These are phyloP conservation scores for Leucogyrophana mollusca DNA, from an alignment of 768 basidiomycete species.

Conservation along the genomic window DNA sequence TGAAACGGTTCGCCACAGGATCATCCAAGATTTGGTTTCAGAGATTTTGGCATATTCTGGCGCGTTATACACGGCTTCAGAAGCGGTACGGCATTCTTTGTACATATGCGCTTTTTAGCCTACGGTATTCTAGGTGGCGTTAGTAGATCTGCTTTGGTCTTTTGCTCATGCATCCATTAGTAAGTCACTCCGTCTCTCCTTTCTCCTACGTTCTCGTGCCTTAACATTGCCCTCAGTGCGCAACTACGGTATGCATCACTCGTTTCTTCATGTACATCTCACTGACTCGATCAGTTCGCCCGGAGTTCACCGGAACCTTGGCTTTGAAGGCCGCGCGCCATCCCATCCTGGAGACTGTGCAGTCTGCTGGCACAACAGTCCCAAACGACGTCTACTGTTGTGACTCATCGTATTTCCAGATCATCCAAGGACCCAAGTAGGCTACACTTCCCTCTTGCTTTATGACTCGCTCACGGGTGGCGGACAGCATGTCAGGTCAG, in stretches of 20 bases:
- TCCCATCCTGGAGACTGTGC: constrained; percentile 78
- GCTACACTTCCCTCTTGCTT: constrained; percentile 24
- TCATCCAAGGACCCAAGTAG: constrained; percentile 90
- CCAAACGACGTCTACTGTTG: constrained; percentile 92
- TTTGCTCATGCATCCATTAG: constrained; percentile 84
- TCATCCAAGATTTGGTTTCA: constrained; percentile 74
- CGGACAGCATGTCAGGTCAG: constrained; percentile 59
- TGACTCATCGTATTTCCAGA: constrained; percentile 81
- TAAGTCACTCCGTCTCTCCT: constrained; percentile 34
- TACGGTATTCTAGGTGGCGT: constrained; percentile 57
- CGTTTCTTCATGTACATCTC: background rate
- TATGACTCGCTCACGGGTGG: background rate
- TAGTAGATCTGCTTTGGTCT: constrained; percentile 88
- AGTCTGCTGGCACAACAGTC: constrained; percentile 67
- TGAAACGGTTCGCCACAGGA: constrained; percentile 39
- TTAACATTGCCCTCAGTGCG: constrained; percentile 33
- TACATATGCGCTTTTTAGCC: background rate
- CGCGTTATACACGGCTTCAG: constrained; percentile 85
- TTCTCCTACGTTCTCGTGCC: background rate
- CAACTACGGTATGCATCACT: constrained; percentile 41
- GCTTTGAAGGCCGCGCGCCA: constrained; percentile 90
- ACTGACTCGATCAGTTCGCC: constrained; percentile 57
- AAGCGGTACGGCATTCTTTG: constrained; percentile 54
- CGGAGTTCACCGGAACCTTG: constrained; percentile 87
- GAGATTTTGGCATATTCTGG: constrained; percentile 73